Conservation (phyloP, 2,329 filamentous ascomycete genomes). For the Cladosporium cucumerinum region DNA sequence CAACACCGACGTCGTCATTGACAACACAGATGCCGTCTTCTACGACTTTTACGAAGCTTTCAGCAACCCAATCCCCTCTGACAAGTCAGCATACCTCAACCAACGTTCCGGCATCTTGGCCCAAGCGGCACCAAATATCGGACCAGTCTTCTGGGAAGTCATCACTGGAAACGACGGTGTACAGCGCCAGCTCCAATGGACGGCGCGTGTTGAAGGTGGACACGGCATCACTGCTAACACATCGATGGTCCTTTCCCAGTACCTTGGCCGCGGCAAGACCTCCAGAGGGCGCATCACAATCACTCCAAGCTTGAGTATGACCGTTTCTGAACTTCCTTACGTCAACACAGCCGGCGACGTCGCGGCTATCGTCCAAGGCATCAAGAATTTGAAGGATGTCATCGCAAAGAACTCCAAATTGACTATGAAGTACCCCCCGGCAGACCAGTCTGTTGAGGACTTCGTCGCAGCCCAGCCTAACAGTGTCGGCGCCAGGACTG, state of each 20-base stretch:
- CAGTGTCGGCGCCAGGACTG: constrained; percentile 38
- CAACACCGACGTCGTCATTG: constrained; percentile 56
- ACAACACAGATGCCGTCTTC: constrained; percentile 52
- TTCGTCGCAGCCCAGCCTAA: constrained; percentile 50
- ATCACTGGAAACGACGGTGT: constrained; percentile 57
- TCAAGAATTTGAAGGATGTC: constrained; percentile 58
- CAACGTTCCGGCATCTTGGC: constrained; percentile 58
- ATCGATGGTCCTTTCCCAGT: constrained; percentile 47
- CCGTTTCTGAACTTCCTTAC: constrained; percentile 59
- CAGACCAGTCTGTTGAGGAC: constrained; percentile 51
- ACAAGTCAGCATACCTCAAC: constrained; percentile 43
- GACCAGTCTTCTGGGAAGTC: constrained; percentile 60
- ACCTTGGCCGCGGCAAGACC: constrained; percentile 62
- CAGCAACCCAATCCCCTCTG: constrained; percentile 40
- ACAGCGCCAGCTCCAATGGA: constrained; percentile 65
- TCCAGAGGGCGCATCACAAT: constrained; percentile 62
- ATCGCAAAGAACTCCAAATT: constrained; percentile 55
- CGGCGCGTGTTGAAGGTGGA: constrained; percentile 60
- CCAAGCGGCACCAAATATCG: constrained; percentile 64
- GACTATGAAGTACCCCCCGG: constrained; percentile 54
- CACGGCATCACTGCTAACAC: constrained; percentile 41
- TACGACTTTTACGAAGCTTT: constrained; percentile 66
- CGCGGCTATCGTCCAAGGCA: constrained; percentile 58
- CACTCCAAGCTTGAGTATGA: constrained; percentile 54
- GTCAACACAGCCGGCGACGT: constrained; percentile 56